Conservation (phyloP, 768 basidiomycete species). For the Mycena belliarum region DNA sequence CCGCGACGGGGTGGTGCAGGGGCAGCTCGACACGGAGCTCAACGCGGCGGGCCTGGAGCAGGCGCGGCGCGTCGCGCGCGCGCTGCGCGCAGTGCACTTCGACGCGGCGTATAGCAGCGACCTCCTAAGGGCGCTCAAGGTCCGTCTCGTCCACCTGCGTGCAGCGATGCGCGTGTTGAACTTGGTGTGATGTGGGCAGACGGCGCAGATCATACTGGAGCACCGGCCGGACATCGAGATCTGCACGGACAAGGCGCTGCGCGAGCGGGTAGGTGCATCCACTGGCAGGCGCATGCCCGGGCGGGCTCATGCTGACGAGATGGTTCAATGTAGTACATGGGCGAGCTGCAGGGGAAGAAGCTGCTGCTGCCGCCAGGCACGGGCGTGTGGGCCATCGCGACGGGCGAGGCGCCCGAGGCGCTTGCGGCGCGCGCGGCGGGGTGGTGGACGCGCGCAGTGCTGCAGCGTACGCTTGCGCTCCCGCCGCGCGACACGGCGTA, state of each 20-base stretch:
- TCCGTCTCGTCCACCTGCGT: slow-evolving; percentile 34
- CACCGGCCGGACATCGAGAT: slow-evolving; percentile 52
- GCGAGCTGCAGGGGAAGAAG: slow-evolving; percentile 55
- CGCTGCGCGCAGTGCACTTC: slow-evolving; percentile 56
- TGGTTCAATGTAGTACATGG: slow-evolving; percentile 67
- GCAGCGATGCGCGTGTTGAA: neutral
- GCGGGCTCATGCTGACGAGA: too few species aligned
- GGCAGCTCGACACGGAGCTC: slow-evolving; percentile 69
- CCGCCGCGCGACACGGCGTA: slow-evolving; percentile 28
- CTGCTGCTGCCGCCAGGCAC: slow-evolving; percentile 13
- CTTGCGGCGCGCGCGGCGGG: slow-evolving; percentile 50
- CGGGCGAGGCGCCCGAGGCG: slow-evolving; percentile 39
- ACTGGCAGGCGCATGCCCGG: too few species aligned
- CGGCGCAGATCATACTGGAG: slow-evolving; percentile 61
- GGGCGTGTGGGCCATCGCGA: slow-evolving; percentile 25
- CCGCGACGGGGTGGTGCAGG: slow-evolving; percentile 63
- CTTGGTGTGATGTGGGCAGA: slow-evolving; percentile 55
- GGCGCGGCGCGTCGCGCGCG: slow-evolving; percentile 54
- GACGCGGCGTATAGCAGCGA: slow-evolving; percentile 70
- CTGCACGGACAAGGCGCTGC: slow-evolving; percentile 45
- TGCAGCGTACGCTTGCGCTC: slow-evolving; percentile 27
- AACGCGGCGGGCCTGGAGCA: slow-evolving; percentile 65
- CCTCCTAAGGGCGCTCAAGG: slow-evolving; percentile 65
- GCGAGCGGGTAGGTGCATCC: slow-evolving; percentile 71
- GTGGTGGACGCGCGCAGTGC: slow-evolving; percentile 64